Percentiles rank a stretch among this genome's conserved stretches.
Evolutionary conservation across 228 moss, liverwort and hornwort species (phyloP).

Genomic region (Sphagnum fallax): DNA sequence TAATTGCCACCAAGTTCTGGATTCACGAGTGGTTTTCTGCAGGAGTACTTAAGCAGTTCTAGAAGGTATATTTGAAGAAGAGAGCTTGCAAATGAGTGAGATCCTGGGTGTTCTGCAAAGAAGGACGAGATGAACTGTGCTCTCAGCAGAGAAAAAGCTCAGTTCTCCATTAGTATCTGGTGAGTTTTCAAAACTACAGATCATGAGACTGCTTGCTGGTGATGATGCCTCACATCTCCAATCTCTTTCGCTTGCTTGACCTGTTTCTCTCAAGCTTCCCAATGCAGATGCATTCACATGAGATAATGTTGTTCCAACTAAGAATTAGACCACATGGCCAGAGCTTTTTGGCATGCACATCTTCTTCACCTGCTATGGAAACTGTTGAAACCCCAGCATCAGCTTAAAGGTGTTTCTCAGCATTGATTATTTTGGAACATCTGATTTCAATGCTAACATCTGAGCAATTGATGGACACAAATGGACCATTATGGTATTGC

Average conservation of each 20-base stretch:
- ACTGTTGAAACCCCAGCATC: constrained; percentile 84
- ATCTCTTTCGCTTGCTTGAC: too few species aligned
- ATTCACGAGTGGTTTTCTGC: constrained; percentile 6
- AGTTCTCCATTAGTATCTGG: constrained; percentile 27
- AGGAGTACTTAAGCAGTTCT: constrained; percentile 72
- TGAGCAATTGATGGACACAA: too few species aligned
- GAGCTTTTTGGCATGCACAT: constrained; percentile 63
- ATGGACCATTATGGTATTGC: too few species aligned
- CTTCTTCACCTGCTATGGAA: constrained; percentile 84
- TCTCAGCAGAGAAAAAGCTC: constrained; percentile 24
- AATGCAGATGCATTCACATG: too few species aligned
- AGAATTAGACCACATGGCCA: constrained; percentile 75
- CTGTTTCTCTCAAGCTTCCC: too few species aligned
- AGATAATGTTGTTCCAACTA: constrained; percentile 23
- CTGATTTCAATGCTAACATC: too few species aligned
- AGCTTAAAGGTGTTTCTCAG: constrained; percentile 10
- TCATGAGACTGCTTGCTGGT: neutral
- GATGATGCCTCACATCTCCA: too few species aligned
- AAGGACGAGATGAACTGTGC: constrained; percentile 13
- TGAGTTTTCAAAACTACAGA: neutral
- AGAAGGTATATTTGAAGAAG: constrained; percentile 45
- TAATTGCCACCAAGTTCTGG: too few species aligned
- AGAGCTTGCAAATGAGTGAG: constrained; percentile 20
- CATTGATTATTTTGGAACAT: too few species aligned
- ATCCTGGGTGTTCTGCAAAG: constrained; percentile 6